Evolutionary conservation across 257 asterid species (phyloP), one percentile per base, ranked within the genome.

Genomic region (Coffea canephora): DNA sequence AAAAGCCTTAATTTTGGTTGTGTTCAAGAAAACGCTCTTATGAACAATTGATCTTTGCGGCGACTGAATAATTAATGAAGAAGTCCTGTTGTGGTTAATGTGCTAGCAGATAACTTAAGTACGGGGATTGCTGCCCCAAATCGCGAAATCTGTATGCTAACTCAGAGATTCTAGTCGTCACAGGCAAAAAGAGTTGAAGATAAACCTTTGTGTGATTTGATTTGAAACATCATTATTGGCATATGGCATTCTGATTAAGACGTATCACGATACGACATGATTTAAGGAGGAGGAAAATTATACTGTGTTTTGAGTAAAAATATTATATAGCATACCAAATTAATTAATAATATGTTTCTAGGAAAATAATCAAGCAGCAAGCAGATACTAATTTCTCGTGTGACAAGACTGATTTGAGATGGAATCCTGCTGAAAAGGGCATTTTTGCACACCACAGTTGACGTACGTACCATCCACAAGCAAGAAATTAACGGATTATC

Each of bases 321-420:
- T 39, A 27, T 27, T 27, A 27, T 39, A 39, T 31, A 31, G 34
- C 34, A 31, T 31, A 0, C 34, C 34, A 31, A 31, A 31, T 31
- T 31, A 31, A 31, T 31, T 31, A 31, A 31, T 31, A 31, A 31
- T 31, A 31, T 31, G 43, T 39, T 39, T 2, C 43, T 39, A 4
- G 43, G 45, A 5, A 27, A 69, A 41, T 8, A 69, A 69, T 69
- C 7, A 69, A 69, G 52, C 41, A 41, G 27, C 52, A 19, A 6
- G 18, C 16, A 31, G 31, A 66, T 21, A 49, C 23, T 19, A 64
- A 10, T 54, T 66, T 21, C 65, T 36, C 31, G 45, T 19, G 71
- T 55, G 82, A 73, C 59, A 25, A 43, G 66, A 34, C 23, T 69
- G 75, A 67, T 12, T 78, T 23, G 45, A 55, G 19, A 78, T 68